Evolutionary conservation across 2,329 filamentous ascomycete genomes (phyloP).

Genomic region (Colletotrichum zoysiae): DNA sequence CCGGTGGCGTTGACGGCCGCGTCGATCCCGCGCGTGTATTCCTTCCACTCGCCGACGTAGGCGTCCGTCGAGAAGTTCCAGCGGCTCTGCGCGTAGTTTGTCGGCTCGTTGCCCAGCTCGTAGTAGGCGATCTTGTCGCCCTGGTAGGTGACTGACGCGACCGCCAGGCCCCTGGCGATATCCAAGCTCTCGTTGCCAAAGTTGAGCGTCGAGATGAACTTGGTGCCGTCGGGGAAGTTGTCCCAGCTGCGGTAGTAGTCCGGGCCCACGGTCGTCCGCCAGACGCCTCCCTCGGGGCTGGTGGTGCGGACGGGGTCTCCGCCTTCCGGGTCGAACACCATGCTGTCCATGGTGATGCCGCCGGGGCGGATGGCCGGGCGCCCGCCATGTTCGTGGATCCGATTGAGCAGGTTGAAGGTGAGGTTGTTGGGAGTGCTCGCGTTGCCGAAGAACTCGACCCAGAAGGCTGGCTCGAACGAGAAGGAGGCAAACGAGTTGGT

Average conservation of each 20-base stretch:
- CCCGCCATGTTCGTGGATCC: conserved; percentile 37
- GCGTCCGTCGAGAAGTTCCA: conserved; percentile 38
- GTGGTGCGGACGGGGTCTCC: conserved; percentile 41
- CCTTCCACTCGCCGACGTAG: conserved; percentile 40
- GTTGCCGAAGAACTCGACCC: conserved; percentile 43
- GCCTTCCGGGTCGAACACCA: conserved; percentile 41
- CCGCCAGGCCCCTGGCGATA: conserved; percentile 40
- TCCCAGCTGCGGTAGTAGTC: conserved; percentile 33
- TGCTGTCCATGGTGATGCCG: conserved; percentile 44
- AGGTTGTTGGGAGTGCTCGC: conserved; percentile 39
- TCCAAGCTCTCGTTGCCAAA: conserved; percentile 43
- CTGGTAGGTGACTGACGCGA: conserved; percentile 37
- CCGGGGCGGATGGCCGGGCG: conserved; percentile 41
- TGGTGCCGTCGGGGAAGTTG: conserved; percentile 41
- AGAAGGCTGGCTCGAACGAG: conserved; percentile 43
- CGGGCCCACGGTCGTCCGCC: conserved; percentile 30
- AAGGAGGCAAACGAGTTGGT: conserved; percentile 41
- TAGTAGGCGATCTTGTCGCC: conserved; percentile 40
- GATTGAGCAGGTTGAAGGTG: conserved; percentile 37
- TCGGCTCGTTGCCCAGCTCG: conserved; percentile 43
- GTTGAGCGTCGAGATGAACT: conserved; percentile 43
- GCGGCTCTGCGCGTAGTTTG: conserved; percentile 32
- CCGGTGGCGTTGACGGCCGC: conserved; percentile 30
- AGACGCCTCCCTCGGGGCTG: conserved; percentile 35
- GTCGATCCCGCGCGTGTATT: conserved; percentile 26